Evolutionary conservation across 805 yeast species (phyloP).

Genomic region (Zygotorulaspora chibaensis): DNA sequence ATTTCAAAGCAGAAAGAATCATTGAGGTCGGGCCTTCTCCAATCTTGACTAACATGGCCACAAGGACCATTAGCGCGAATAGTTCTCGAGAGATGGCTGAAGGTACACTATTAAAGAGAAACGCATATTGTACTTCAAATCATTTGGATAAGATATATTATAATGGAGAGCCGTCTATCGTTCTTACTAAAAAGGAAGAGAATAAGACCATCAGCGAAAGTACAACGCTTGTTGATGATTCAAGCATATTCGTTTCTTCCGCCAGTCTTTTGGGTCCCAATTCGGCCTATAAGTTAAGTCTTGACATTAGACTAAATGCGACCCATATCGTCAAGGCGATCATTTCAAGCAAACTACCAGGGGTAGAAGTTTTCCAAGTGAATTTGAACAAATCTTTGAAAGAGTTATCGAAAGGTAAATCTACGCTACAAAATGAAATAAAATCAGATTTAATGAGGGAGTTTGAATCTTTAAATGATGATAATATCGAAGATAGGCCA

Average conservation of each 20-base stretch:
- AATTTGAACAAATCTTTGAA: constrained; percentile 84
- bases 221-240: no score
- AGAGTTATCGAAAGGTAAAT: constrained; percentile 92
- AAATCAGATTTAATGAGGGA: constrained; percentile 14
- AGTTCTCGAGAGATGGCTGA: constrained; percentile 81
- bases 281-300: not conserved
- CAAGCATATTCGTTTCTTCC: not conserved
- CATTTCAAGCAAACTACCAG: constrained; percentile 20
- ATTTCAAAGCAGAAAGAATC: constrained; percentile 76
- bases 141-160: constrained; percentile 83
- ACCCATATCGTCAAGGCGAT: constrained; percentile 17
- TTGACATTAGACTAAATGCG: not conserved
- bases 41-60: constrained; percentile 86
- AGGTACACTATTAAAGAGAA: constrained; percentile 56
- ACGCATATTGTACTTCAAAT: constrained; percentile 76
- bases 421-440: constrained; percentile 45
- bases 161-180: constrained; percentile 45
- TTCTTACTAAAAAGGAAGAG: constrained; percentile 17
- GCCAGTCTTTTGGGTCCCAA: not conserved
- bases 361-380: constrained; percentile 16
- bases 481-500: constrained; percentile 13
- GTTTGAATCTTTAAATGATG: constrained; percentile 7
- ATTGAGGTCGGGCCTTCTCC: constrained; percentile 93
- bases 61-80: constrained; percentile 77
- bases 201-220: not conserved